A percentile compares a stretch with the other conserved stretches of the same genome.
These are phyloP conservation scores for Suhomyces coccinellae DNA, from an alignment of 1,139 yeast species.

Conservation along the genomic window DNA sequence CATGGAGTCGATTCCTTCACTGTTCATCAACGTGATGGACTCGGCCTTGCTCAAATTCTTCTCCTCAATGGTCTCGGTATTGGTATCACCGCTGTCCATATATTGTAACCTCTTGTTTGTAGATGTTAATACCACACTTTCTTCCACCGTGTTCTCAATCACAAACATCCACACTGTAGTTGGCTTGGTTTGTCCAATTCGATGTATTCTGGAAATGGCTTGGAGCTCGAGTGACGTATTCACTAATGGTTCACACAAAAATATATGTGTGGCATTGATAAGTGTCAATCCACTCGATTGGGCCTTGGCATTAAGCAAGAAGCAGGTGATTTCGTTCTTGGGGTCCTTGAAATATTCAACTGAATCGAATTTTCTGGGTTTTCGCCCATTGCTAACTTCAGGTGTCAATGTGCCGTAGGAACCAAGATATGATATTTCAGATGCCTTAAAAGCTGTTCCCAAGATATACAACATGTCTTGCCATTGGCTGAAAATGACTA, in stretches of 20 bases:
- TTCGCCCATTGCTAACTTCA: constrained; percentile 32
- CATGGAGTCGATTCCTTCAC: constrained; percentile 42
- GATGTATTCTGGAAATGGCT: constrained; percentile 86
- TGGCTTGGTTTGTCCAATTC: constrained; percentile 81
- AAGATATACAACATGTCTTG: constrained; percentile 67
- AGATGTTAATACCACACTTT: constrained; percentile 66
- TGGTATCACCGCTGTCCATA: constrained; percentile 18
- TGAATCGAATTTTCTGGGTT: constrained; percentile 36
- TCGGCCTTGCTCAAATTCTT: constrained; percentile 33
- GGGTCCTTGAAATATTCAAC: constrained; percentile 69
- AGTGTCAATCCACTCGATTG: constrained; percentile 89
- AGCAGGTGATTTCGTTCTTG: constrained; percentile 64
- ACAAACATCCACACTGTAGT: constrained; percentile 94
- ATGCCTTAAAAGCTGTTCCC: constrained; percentile 63
- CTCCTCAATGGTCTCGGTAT: constrained; percentile 16
- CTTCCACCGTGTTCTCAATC: constrained; percentile 85
- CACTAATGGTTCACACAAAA: constrained; percentile 88
- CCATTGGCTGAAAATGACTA: constrained; percentile 89
- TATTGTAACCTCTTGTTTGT: constrained; percentile 51
- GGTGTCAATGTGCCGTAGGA: constrained; percentile 40
- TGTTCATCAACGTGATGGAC: constrained; percentile 37
- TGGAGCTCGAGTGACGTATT: constrained; percentile 85
- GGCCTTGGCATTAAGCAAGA: constrained; percentile 78
- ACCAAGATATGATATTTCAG: constrained; percentile 54
- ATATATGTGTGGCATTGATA: constrained; percentile 88